These are phyloP conservation scores for Byssoonygena ceratinophila DNA, from an alignment of 2,329 filamentous ascomycete genomes.

Conservation along the genomic window DNA sequence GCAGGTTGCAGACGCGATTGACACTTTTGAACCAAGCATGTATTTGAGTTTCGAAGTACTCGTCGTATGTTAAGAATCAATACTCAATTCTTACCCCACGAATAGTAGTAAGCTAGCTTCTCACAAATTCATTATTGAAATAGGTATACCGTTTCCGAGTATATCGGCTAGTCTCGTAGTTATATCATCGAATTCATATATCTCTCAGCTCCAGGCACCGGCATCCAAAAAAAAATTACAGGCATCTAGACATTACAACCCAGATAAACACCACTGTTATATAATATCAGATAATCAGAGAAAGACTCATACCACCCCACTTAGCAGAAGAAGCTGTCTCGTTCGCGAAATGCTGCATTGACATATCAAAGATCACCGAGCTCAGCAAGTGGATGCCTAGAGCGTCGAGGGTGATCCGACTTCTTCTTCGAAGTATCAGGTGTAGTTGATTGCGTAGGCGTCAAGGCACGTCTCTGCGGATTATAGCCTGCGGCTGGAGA, in stretches of 20 bases:
- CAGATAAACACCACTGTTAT: background rate
- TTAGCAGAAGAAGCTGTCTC: background rate
- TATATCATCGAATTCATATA: background rate
- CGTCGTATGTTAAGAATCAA: background rate
- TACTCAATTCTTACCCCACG: background rate
- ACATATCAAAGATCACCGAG: constrained; percentile 12
- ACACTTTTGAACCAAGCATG: too few relatives aligned
- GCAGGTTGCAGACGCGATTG: too few relatives aligned
- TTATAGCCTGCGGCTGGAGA: constrained; percentile 10
- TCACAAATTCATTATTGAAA: background rate
- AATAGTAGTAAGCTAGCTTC: background rate
- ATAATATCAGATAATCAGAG: background rate
- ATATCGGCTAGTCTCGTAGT: background rate
- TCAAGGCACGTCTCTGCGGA: background rate
- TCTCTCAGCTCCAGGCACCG: background rate
- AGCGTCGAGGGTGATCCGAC: background rate
- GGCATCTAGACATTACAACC: background rate
- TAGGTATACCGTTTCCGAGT: background rate
- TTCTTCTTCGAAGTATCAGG: background rate
- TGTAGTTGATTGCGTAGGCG: constrained; percentile 1
- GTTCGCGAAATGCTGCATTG: background rate
- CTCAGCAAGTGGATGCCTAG: constrained; percentile 9
- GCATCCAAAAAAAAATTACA: background rate
- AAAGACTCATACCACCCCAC: background rate
- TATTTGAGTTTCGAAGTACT: too few relatives aligned